Base-by-base conservation (phyloP, 2,329 filamentous ascomycete genomes). In the Nigrograna mackinnonii region DNA sequence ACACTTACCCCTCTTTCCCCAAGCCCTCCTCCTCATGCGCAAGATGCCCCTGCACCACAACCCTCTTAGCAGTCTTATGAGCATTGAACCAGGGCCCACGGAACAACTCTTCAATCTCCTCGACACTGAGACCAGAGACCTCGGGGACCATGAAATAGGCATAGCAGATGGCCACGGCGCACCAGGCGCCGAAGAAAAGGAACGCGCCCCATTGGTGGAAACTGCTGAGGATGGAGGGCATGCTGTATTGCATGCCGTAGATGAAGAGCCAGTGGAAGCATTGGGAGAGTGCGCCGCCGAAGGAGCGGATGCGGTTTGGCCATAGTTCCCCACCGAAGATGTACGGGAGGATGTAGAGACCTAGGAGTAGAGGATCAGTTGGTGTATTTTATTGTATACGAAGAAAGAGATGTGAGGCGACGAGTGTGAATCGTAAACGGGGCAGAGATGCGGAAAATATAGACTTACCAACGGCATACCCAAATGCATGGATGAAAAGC, bases 401-500 rank as follows among this genome's bases (percentile, higher is more conserved):
- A n/a, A n/a, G n/a, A n/a, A n/a, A n/a, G n/a, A n/a, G n/a, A n/a
- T n/a, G n/a, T 1, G 24, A 28, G 24, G 24, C n/a, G 24, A 28
- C 11, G 3, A 14, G 11, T 11, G 24, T 28, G 11, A 28, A 14
- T 3, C 2, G 26, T 16, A 5, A 16, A 12, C 24, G 17, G 3
- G 19, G n/a, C n/a, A n/a, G n/a, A n/a, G n/a, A n/a, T n/a, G n/a
- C n/a, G n/a, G n/a, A n/a, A 6, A 35, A 4, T 13, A 5, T 5
- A 19, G 13, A 14, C 37, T 22, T 36, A 37, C 64, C 65, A 62
- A 68, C 61, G 14, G 66, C 64, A 47, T 73, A 77, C 4, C 72
- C 74, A 34, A 77, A 73, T 1, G 62, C 73, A 37, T 77, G 73
- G 6, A 75, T 54, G 35, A 71, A 77, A 16, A 77, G 66, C 2